These are phyloP conservation scores for Helianthus annuus DNA, from an alignment of 129 eudicot species.

Conservation along the genomic window DNA sequence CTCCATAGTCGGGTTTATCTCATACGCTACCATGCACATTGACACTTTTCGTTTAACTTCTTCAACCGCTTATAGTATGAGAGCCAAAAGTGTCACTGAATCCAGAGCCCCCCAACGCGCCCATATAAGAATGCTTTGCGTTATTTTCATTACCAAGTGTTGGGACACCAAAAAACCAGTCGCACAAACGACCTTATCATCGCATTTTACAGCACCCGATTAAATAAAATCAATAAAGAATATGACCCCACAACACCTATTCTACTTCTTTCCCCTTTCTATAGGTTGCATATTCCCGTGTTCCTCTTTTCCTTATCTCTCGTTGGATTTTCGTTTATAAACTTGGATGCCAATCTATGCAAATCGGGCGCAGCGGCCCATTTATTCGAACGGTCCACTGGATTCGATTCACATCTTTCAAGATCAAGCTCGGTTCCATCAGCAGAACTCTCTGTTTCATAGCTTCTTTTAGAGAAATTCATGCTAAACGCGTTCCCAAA, in stretches of 20 bases:
- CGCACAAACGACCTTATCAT: conserved; percentile 10
- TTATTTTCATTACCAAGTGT: conserved; percentile 11
- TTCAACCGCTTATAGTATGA: too few relatives aligned
- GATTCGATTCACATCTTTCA: conserved; percentile 41
- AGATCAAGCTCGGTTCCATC: conserved; percentile 36
- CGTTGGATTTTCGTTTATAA: conserved; percentile 22
- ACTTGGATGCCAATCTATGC: conserved; percentile 46
- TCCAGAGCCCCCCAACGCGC: too few relatives aligned
- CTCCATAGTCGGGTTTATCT: too few relatives aligned
- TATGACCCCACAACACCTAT: conserved; percentile 7
- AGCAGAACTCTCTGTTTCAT: conserved; percentile 37
- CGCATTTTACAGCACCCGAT: neutral
- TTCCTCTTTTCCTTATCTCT: conserved; percentile 26
- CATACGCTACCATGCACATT: too few relatives aligned
- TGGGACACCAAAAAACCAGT: conserved; percentile 21
- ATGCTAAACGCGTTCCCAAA: conserved; percentile 29
- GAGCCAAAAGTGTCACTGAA: too few relatives aligned
- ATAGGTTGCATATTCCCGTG: conserved; percentile 11
- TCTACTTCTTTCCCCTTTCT: conserved; percentile 23
- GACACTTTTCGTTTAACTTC: too few relatives aligned
- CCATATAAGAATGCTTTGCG: too few relatives aligned
- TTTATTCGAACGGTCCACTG: conserved; percentile 31
- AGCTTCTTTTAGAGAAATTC: conserved; percentile 34
- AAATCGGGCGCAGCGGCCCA: conserved; percentile 35
- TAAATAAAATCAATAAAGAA: neutral